Evolutionary conservation across 2,329 filamentous ascomycete genomes (phyloP), one percentile per base, ranked within the genome.

Genomic region (Zasmidium cellare): DNA sequence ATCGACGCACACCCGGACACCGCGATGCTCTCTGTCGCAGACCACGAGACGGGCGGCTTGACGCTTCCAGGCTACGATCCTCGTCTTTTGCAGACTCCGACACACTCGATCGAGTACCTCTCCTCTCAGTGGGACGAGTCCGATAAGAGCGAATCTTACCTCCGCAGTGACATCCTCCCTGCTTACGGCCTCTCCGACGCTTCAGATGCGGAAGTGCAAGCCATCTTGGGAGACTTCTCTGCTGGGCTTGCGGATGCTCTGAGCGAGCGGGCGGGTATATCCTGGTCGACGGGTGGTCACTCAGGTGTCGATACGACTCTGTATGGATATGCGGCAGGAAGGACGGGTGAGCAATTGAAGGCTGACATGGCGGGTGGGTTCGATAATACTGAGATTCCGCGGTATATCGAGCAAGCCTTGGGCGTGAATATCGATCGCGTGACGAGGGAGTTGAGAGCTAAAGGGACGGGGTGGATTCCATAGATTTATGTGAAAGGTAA

Each of bases 11-110:
- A 77, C 57, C 69, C 71, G 2, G 68, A 73, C 48, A 77, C 75
- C 1, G 65, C 73, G 48, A 69, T 77, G 59, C 68, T 77, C 51
- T 73, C 72, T 12, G 75, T 74, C 14, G 75, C 76, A 0, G 75
- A 78, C 60, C 74, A 77, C 59, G 75, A 77, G 59, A 74, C 70
- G 22, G 76, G 75, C 25, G 76, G 75, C 12, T 62, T 77, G 46
- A 75, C 75, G 0, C 66, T 76, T 11, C 71, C 72, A 28, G 74
- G 74, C 50, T 76, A 69, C 61, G 69, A 75, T 49, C 74, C 74
- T 0, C 61, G 69, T 0, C 67, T 69, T 2, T 67, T 77, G 6
- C 63, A 66, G 11, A 59, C 58, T 16, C 69, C 68, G 1, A 70
- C 58, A 24, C 69, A 70, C 57, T 72, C 74, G 1, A 66, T 66